These are phyloP conservation scores for Pecoramyces ruminantium DNA, from an alignment of 192 early-diverging fungal genomes.

Conservation along the genomic window DNA sequence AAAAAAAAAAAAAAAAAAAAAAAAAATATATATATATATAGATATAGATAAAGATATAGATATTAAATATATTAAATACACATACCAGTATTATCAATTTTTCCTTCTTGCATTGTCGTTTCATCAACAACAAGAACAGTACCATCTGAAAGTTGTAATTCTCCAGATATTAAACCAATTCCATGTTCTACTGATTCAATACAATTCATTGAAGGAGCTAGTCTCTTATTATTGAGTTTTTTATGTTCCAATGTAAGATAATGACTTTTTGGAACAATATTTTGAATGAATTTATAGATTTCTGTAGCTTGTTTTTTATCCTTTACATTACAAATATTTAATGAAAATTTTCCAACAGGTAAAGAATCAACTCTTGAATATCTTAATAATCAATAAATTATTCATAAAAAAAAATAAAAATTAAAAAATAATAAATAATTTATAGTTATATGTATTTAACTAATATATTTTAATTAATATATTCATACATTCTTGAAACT, in stretches of 20 bases:
- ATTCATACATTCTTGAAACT: neutral
- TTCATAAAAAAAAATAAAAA: neutral
- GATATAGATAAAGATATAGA: too few species aligned
- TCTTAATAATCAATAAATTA: neutral
- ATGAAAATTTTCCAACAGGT: neutral
- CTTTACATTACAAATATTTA: neutral
- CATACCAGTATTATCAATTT: neutral
- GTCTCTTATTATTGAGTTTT: neutral
- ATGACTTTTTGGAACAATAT: neutral
- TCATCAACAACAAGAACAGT: constrained; percentile 2
- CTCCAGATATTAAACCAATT: neutral
- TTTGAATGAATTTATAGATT: neutral
- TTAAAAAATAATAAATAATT: too few species aligned
- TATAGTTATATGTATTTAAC: too few species aligned
- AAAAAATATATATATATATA: too few species aligned
- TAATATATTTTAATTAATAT: too few species aligned
- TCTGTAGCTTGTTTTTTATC: neutral
- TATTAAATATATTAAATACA: too few species aligned
- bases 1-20: neutral
- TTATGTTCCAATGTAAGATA: neutral
- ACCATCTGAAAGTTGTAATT: constrained; percentile 1
- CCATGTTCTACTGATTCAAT: neutral
- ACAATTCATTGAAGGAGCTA: neutral
- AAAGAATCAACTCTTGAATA: neutral
- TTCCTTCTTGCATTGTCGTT: neutral